Percentiles rank a stretch among this genome's conserved stretches.
Conservation (phyloP, 306 rosid genomes). For the Arachis hypogaea region DNA sequence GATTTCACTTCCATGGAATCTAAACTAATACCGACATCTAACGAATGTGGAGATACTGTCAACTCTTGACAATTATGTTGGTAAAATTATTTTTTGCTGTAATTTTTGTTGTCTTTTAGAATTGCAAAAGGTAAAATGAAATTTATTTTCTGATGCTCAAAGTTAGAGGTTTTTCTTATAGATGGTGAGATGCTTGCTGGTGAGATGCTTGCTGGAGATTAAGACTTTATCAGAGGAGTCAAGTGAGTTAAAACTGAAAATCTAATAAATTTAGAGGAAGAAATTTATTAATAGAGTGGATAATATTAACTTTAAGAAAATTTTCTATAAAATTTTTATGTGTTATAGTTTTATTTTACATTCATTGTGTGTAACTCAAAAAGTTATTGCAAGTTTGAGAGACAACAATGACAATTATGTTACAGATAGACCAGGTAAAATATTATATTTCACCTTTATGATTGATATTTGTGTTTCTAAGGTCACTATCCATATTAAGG, state of each 20-base stretch:
- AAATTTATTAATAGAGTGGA: neutral
- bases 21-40: constrained; percentile 33
- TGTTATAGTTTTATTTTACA: constrained; percentile 27
- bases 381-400: constrained; percentile 23
- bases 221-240: constrained; percentile 45
- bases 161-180: too few relatives aligned
- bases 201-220: constrained; percentile 32
- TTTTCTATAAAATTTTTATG: neutral
- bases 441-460: neutral
- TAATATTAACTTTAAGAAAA: constrained; percentile 17
- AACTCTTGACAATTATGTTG: too few relatives aligned
- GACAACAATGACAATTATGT: constrained; percentile 23
- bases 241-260: constrained; percentile 46
- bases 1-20: constrained; percentile 64
- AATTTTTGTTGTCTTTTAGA: too few relatives aligned
- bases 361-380: constrained; percentile 1
- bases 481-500: constrained; percentile 52
- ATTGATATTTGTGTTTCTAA: constrained; percentile 37
- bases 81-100: too few relatives aligned
- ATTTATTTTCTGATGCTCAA: too few relatives aligned
- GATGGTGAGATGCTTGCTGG: neutral
- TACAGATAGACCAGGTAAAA: constrained; percentile 9
- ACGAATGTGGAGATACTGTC: too few relatives aligned
- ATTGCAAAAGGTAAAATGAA: too few relatives aligned
- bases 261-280: neutral